Evolutionary conservation across 2,329 filamentous ascomycete species (phyloP), one percentile per base, ranked within the genome.

Genomic region (Nemania sp.): DNA sequence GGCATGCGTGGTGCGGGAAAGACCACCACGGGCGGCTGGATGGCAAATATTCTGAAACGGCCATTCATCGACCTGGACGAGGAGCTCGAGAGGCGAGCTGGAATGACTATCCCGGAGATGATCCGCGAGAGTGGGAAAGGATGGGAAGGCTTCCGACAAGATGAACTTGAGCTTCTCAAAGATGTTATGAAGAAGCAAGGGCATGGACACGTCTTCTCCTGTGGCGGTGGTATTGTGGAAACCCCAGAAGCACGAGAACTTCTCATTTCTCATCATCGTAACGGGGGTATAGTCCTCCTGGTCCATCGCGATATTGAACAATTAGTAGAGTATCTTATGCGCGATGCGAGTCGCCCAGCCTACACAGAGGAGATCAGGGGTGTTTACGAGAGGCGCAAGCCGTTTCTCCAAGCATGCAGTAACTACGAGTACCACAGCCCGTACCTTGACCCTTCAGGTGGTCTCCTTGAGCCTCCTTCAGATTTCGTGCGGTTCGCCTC

Each of bases 1-100:
- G 94, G 94, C 8, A 99, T 99, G 94, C 86, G 94, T 61, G 94
- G 94, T 52, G 94, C 92, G 34, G 94, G 94, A 22, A 99, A 99
- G 76, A 97, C 94, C 0, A 99, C 94, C 0, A 88, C 90, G 30
- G 94, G 94, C 48, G 82, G 83, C 12, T 96, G 92, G 90, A 87
- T 94, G 66, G 86, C 89, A 0, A 82, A 82, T 56, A 81, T 88
- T 23, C 77, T 97, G 1, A 83, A 85, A 44, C 86, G 91, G 68
- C 85, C 88, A 6, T 86, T 96, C 56, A 75, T 95, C 49, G 94
- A 99, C 68, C 80, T 99, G 23, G 94, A 99, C 68, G 84, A 85
- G 2, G 91, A 96, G 67, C 80, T 99, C 14, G 94, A 99, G 72
- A 79, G 78, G 33, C 82, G 83, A 19, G 79, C 86, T 51, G 85